Conservation (phyloP, 1,284 basidiomycete species). For the Ganoderma meredithae region DNA sequence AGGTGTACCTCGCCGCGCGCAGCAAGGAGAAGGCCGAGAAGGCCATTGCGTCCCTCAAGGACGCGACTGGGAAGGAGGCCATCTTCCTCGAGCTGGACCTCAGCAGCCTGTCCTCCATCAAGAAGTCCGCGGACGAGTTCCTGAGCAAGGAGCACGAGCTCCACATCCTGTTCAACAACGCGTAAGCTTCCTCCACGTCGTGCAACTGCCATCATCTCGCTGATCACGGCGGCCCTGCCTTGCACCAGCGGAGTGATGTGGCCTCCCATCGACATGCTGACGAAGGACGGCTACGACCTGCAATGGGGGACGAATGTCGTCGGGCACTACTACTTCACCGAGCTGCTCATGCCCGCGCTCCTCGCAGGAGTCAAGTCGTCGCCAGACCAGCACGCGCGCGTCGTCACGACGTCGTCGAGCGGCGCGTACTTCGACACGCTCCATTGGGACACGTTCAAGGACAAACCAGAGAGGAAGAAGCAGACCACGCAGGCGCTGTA, state of each 20-base stretch:
- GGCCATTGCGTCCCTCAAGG: slow-evolving; percentile 53
- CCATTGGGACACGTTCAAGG: slow-evolving; percentile 41
- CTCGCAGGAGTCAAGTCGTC: slow-evolving; percentile 41
- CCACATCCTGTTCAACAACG: slow-evolving; percentile 62
- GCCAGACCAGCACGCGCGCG: slow-evolving; percentile 46
- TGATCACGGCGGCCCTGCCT: background rate
- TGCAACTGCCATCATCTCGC: background rate
- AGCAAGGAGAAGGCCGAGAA: slow-evolving; percentile 47
- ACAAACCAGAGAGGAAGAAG: slow-evolving; percentile 39
- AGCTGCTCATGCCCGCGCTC: slow-evolving; percentile 51
- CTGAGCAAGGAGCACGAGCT: slow-evolving; percentile 52
- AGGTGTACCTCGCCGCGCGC: slow-evolving; percentile 59
- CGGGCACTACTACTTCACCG: slow-evolving; percentile 52
- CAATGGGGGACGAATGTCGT: slow-evolving; percentile 60
- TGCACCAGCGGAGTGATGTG: slow-evolving; percentile 54
- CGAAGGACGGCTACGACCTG: slow-evolving; percentile 55
- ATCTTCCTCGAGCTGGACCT: slow-evolving; percentile 58
- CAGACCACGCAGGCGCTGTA: slow-evolving; percentile 44
- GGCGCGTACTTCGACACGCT: slow-evolving; percentile 40
- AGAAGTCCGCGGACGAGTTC: slow-evolving; percentile 51
- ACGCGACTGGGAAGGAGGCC: slow-evolving; percentile 45
- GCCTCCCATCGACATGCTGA: slow-evolving; percentile 44
- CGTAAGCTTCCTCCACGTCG: slow-evolving; percentile 41
- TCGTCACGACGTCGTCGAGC: slow-evolving; percentile 51
- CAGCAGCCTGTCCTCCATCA: slow-evolving; percentile 50